phyloP scores from a whole-genome alignment of 805 yeast species.

The Jamesozyma hellenica region DNA sequence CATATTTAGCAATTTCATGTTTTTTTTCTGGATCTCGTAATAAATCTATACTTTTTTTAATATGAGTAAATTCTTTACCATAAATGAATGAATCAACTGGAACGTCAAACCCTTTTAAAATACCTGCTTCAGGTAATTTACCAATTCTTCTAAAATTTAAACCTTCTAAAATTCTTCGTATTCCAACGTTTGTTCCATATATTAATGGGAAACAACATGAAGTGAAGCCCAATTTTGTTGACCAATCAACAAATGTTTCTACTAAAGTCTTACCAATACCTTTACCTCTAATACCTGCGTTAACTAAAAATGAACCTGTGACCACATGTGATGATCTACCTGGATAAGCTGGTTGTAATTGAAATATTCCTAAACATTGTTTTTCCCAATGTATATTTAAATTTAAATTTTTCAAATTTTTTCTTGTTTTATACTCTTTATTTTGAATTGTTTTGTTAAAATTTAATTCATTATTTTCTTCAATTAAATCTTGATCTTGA shows the following conservation, averaged over 20 bases:
- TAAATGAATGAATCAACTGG: conserved; percentile 84
- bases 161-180: conserved; percentile 67
- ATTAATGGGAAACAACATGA: conserved; percentile 76
- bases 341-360: conserved; percentile 79
- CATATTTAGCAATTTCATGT: conserved; percentile 43
- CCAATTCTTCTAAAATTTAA: conserved; percentile 72
- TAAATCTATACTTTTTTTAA: conserved; percentile 25
- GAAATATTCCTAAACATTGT: conserved; percentile 82
- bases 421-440: conserved; percentile 20
- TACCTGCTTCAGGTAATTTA: conserved; percentile 76
- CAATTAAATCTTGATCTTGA: not conserved
- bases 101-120: conserved; percentile 69
- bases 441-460: conserved; percentile 18
- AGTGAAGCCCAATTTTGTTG: conserved; percentile 79
- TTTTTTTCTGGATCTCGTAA: conserved; percentile 21
- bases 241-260: conserved; percentile 84
- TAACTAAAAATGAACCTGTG: conserved; percentile 78
- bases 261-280: conserved; percentile 83
- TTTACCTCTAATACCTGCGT: conserved; percentile 84
- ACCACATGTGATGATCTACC: conserved; percentile 92
- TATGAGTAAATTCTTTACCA: conserved; percentile 64
- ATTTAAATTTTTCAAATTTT: conserved; percentile 20
- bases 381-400: conserved; percentile 72
- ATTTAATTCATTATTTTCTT: not conserved
- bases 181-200: conserved; percentile 80